Conservation (phyloP, 441 rosid species). For the Flueggea neowawraea region DNA sequence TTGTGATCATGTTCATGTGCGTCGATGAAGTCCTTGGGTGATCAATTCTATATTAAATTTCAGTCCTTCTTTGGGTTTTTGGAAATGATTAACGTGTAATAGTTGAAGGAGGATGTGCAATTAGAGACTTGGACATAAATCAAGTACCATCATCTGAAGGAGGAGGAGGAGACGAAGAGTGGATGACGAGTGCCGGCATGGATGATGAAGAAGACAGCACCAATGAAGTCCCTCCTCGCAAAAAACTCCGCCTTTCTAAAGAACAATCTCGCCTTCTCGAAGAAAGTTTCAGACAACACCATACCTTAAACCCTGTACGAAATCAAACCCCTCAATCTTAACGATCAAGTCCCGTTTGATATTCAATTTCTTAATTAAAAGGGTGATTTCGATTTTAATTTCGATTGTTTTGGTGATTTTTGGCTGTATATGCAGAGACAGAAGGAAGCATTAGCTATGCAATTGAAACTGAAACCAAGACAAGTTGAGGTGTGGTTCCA, state of each 20-base stretch:
- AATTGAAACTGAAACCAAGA: conserved; percentile 76
- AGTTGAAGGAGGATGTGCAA: conserved; percentile 24
- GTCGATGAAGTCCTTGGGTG: no score
- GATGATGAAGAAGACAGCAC: conserved; percentile 60
- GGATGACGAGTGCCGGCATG: conserved; percentile 29
- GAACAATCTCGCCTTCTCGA: conserved; percentile 94
- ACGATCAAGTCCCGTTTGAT: not conserved
- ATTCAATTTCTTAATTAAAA: not conserved
- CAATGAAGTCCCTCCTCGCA: conserved; percentile 61
- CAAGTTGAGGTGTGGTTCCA: conserved; percentile 99
- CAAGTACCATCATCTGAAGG: conserved; percentile 31
- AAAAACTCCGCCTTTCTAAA: conserved; percentile 83
- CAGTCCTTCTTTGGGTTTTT: no score
- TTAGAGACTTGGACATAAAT: conserved; percentile 70
- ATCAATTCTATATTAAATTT: no score
- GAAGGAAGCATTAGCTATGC: conserved; percentile 75
- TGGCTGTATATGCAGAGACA: conserved; percentile 51
- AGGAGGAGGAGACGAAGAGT: conserved; percentile 27
- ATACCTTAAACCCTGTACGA: conserved; percentile 73
- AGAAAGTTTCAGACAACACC: conserved; percentile 89
- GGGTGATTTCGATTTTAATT: not conserved
- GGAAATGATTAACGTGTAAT: no score
- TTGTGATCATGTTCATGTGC: no score
- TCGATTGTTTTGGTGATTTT: not conserved
- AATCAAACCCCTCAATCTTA: not conserved